Evolutionary conservation across 768 basidiomycete species (phyloP).

Genomic region (Sistotremastrum suecicum): DNA sequence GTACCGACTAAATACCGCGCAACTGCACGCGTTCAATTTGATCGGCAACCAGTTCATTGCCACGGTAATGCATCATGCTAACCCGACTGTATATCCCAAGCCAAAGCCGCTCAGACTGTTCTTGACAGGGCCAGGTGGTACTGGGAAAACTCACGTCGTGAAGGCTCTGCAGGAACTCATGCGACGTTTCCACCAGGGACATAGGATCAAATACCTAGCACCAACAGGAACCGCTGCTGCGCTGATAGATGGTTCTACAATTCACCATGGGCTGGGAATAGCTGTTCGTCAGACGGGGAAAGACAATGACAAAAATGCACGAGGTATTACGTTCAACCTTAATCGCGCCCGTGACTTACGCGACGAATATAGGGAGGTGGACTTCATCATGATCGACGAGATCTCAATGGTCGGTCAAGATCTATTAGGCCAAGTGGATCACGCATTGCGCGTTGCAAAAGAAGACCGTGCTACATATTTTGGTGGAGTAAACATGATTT

Average conservation of each 20-base stretch:
- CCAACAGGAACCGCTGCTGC: slow-evolving; percentile 19
- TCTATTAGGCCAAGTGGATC: slow-evolving; percentile 17
- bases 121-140: slow-evolving; percentile 18
- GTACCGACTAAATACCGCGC: no score
- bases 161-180: slow-evolving; percentile 13
- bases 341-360: slow-evolving; percentile 6
- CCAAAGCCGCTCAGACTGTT: slow-evolving; percentile 7
- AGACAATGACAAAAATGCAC: slow-evolving; percentile 5
- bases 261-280: slow-evolving; percentile 14
- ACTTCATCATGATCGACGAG: slow-evolving; percentile 18
- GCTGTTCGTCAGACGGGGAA: slow-evolving; percentile 10
- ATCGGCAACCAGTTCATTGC: no score
- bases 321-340: slow-evolving; percentile 8
- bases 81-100: no score
- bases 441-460: slow-evolving; percentile 15
- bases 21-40: no score
- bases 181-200: slow-evolving; percentile 8
- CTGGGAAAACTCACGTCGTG: slow-evolving; percentile 20
- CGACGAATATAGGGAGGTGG: slow-evolving; percentile 15
- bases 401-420: slow-evolving; percentile 13
- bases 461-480: slow-evolving; percentile 13
- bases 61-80: no score
- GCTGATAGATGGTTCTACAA: slow-evolving; percentile 16
- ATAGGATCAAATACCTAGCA: slow-evolving; percentile 15
- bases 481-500: slow-evolving; percentile 18